Evolutionary conservation across 108 stramenopile species (phyloP).

Genomic region (Stephanodiscus triporus): DNA sequence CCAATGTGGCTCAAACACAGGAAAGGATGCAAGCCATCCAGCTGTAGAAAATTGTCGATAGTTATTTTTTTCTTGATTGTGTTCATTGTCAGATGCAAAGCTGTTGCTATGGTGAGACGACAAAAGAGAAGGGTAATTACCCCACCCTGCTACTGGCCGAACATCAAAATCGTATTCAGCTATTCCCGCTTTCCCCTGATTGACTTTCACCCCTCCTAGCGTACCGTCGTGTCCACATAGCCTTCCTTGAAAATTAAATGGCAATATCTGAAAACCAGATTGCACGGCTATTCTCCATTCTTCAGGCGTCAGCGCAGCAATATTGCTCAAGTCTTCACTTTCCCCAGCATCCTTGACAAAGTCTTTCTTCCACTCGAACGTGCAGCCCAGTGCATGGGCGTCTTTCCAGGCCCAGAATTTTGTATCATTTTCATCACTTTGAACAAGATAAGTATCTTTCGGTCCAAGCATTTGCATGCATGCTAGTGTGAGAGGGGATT

Average conservation of each 20-base stretch:
- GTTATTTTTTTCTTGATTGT: not conserved
- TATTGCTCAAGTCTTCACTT: not conserved
- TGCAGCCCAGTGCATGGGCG: constrained; percentile 76
- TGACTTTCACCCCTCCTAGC: constrained; percentile 60
- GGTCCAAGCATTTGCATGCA: constrained; percentile 86
- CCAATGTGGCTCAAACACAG: constrained; percentile 91
- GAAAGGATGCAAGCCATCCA: constrained; percentile 76
- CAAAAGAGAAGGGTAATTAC: constrained; percentile 48
- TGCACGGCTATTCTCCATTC: constrained; percentile 60
- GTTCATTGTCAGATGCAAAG: constrained; percentile 16
- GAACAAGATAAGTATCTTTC: constrained; percentile 74
- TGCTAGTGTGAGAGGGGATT: constrained; percentile 61
- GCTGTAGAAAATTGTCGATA: constrained; percentile 76
- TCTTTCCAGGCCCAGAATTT: constrained; percentile 81
- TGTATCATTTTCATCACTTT: constrained; percentile 72
- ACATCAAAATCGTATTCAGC: constrained; percentile 74
- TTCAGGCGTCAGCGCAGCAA: constrained; percentile 52
- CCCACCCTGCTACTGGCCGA: constrained; percentile 73
- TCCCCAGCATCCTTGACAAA: constrained; percentile 8
- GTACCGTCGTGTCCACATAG: constrained; percentile 76
- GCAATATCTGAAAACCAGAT: constrained; percentile 81
- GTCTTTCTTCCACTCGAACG: constrained; percentile 58
- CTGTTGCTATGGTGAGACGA: not conserved
- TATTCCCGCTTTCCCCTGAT: constrained; percentile 48
- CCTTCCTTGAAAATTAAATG: constrained; percentile 62